Percentiles rank a stretch among this genome's conserved stretches.
Conservation (phyloP, 2,329 filamentous ascomycete species). For the Penicillium freii region DNA sequence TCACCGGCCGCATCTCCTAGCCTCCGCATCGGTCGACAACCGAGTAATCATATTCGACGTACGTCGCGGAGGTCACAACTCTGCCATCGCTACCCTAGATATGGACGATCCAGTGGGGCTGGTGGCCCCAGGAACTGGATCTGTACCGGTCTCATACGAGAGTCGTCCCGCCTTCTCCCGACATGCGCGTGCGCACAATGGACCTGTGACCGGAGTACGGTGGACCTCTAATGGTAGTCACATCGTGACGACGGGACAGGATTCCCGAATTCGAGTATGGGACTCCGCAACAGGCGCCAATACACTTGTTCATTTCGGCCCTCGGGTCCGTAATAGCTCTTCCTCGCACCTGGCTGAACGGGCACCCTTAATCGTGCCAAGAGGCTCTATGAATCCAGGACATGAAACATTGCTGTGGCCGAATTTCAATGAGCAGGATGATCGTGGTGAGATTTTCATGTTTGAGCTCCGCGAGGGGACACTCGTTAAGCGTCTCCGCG, state of each 20-base stretch:
- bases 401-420: constrained; percentile 75
- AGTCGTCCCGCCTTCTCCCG: constrained; percentile 45
- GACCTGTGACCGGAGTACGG: constrained; percentile 76
- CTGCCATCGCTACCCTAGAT: constrained; percentile 73
- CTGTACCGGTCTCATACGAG: constrained; percentile 27
- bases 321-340: constrained; percentile 69
- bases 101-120: constrained; percentile 78
- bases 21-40: constrained; percentile 81
- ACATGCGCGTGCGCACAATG: constrained; percentile 66
- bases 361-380: constrained; percentile 63
- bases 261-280: constrained; percentile 84
- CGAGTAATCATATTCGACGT: constrained; percentile 85
- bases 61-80: constrained; percentile 64
- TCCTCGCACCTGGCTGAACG: constrained; percentile 59
- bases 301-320: constrained; percentile 83
- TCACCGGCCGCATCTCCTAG: constrained; percentile 72
- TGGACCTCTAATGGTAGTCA: constrained; percentile 80
- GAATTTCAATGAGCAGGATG: constrained; percentile 69
- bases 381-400: constrained; percentile 53
- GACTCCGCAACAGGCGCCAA: constrained; percentile 77
- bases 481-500: constrained; percentile 67
- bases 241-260: constrained; percentile 78
- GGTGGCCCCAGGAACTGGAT: constrained; percentile 38
- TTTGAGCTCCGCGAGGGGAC: constrained; percentile 77
- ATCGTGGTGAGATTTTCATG: constrained; percentile 66